A percentile compares a stretch with the other conserved stretches of the same genome.
Evolutionary conservation across 2,329 filamentous ascomycete species (phyloP).

Genomic region (Fusarium torulosum): DNA sequence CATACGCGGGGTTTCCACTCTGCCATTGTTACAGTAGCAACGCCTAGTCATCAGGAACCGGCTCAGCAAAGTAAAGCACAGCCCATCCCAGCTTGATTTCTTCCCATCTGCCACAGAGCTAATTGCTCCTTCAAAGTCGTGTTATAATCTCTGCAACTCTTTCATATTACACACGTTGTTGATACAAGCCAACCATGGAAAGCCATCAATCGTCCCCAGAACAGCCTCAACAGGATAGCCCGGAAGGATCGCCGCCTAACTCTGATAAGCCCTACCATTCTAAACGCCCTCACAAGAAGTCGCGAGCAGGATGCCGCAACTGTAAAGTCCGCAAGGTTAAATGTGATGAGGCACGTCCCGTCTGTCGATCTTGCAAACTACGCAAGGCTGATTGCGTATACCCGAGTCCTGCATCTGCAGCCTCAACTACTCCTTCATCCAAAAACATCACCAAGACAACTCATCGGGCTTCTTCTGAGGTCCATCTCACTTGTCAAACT

Average conservation of each 20-base stretch:
- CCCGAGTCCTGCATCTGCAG: slow-evolving; percentile 42
- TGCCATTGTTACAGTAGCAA: slow-evolving; percentile 2
- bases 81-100: neutral
- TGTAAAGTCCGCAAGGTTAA: slow-evolving; percentile 62
- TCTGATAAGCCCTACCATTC: slow-evolving; percentile 50
- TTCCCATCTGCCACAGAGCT: neutral
- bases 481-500: neutral
- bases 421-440: slow-evolving; percentile 6
- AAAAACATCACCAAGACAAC: slow-evolving; percentile 2
- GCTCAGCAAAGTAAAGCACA: neutral
- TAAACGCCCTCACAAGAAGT: slow-evolving; percentile 69
- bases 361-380: slow-evolving; percentile 63
- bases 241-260: slow-evolving; percentile 29
- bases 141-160: slow-evolving; percentile 1
- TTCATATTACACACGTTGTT: neutral
- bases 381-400: slow-evolving; percentile 64
- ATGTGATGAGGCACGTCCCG: slow-evolving; percentile 65
- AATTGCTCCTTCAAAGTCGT: neutral
- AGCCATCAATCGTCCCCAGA: slow-evolving; percentile 6
- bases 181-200: slow-evolving; percentile 19
- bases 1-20: slow-evolving; percentile 30
- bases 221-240: slow-evolving; percentile 19
- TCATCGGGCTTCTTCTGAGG: slow-evolving; percentile 10
- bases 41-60: slow-evolving; percentile 16
- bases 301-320: slow-evolving; percentile 64